Evolutionary conservation across 495 filamentous ascomycete species (phyloP).

Genomic region (Neurospora sp.): DNA sequence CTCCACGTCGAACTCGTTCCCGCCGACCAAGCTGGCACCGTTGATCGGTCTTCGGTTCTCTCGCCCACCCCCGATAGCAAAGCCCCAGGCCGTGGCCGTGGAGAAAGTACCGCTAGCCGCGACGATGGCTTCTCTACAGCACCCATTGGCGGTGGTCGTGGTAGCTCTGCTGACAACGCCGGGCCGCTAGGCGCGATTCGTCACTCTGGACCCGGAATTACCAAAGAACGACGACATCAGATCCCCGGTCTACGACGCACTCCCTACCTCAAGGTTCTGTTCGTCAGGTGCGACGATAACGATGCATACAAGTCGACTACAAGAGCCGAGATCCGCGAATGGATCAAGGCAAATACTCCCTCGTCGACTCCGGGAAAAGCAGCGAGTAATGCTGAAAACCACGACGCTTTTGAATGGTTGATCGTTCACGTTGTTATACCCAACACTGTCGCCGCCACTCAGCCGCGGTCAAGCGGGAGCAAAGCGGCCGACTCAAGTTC

Average conservation of each 20-base stretch:
- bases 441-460: constrained; percentile 64
- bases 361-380: constrained; percentile 39
- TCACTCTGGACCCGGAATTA: background rate
- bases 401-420: constrained; percentile 96
- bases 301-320: constrained; percentile 79
- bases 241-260: constrained; percentile 90
- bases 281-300: constrained; percentile 88
- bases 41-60: constrained; percentile 23
- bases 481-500: constrained; percentile 29
- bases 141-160: constrained; percentile 13
- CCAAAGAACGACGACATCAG: constrained; percentile 69
- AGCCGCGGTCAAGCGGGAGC: constrained; percentile 43
- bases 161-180: constrained; percentile 23
- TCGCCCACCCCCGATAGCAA: constrained; percentile 29
- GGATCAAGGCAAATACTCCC: constrained; percentile 69
- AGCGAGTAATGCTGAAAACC: constrained; percentile 50
- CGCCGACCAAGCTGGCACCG: constrained; percentile 18
- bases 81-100: constrained; percentile 23
- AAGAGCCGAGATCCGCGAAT: constrained; percentile 72
- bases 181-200: constrained; percentile 2
- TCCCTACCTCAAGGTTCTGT: constrained; percentile 83
- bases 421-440: constrained; percentile 83
- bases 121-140: constrained; percentile 46
- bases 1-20: constrained; percentile 81
- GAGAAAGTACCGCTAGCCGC: constrained; percentile 29